A percentile compares a stretch with the other conserved stretches of the same genome.
Conservation (phyloP, 306 rosid species). For the Ziziphus jujuba region DNA sequence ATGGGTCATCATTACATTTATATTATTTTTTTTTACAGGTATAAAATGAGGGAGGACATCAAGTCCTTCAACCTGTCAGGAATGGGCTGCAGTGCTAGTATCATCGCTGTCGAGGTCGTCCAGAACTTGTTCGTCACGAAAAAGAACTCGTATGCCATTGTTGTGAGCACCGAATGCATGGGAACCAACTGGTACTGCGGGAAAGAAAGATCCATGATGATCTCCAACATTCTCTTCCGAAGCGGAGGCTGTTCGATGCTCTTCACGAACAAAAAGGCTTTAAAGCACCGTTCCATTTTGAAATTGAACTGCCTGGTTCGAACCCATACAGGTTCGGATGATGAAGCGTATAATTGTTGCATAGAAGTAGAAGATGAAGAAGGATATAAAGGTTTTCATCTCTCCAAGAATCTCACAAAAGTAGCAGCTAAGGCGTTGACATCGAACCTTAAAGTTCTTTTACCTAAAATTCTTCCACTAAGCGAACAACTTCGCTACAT, state of each 20-base stretch:
- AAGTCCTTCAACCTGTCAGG: constrained; percentile 70
- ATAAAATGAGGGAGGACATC: constrained; percentile 64
- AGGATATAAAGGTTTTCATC: constrained; percentile 55
- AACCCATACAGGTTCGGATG: constrained; percentile 60
- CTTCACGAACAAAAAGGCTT: constrained; percentile 48
- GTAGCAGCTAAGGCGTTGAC: constrained; percentile 63
- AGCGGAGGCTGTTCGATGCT: constrained; percentile 72
- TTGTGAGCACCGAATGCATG: constrained; percentile 72
- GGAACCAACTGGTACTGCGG: constrained; percentile 75
- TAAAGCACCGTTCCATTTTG: constrained; percentile 50
- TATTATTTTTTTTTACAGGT: no score
- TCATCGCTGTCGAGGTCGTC: constrained; percentile 63
- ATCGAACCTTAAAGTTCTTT: constrained; percentile 44
- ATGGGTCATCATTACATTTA: no score
- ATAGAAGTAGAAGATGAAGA: constrained; percentile 61
- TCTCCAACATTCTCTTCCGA: constrained; percentile 73
- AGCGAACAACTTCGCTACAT: constrained; percentile 46
- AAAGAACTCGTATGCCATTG: constrained; percentile 45
- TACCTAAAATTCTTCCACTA: constrained; percentile 55
- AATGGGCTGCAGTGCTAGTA: constrained; percentile 85
- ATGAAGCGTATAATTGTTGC: constrained; percentile 76
- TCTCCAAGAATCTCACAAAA: constrained; percentile 61
- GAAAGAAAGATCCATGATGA: constrained; percentile 62
- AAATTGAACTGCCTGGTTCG: constrained; percentile 61
- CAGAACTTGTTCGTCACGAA: constrained; percentile 51